Base-by-base conservation (phyloP, 306 rosid genomes). In the Prunus fruticosa region DNA sequence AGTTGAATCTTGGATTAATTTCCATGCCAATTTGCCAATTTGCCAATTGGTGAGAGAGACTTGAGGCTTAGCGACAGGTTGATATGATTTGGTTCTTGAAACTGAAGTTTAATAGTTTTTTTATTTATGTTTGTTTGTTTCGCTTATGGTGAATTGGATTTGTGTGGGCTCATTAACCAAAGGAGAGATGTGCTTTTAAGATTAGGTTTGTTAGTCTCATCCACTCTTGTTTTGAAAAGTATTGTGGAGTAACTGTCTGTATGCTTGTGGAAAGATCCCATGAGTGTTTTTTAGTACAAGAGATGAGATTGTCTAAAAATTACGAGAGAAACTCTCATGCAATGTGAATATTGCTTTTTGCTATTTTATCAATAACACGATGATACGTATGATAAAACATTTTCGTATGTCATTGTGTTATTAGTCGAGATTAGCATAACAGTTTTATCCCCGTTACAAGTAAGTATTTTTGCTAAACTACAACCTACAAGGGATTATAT, bases 401-500 rank as follows among this genome's bases (percentile, higher is more conserved):
- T 34, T 34, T 0, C 2, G 5, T 0, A 0, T 34, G 8, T 34
- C 0, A 34, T 34, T 34, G 8, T 34, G 8, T 34, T 34, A 34
- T 34, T 6, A 2, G 8, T 0, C 0, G 8, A 6, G 0, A 34
- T 5, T 34, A 34, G 41, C 41, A 34, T 0, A 34, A 34, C 8
- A 34, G 1, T 34, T 8, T 34, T 34, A 34, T 34, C 0, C 0
- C 0, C 8, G 0, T 34, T 34, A 0, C 2, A 32, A 32, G 38
- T 32, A 32, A 34, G 2, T 34, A 5, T 5, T 34, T 34, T 34
- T 34, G 8, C 38, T 34, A 34, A 34, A 34, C 38, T 34, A 34
- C 2, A 34, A 0, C 1, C 2, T 6, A 34, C 1, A 34, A 0
- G 8, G 2, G 8, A n/a, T n/a, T n/a, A n/a, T n/a, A n/a, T n/a